Percentiles rank a stretch among this genome's conserved stretches.
Conservation (phyloP, 2,329 filamentous ascomycete genomes). For the Arachnomyces sp. region DNA sequence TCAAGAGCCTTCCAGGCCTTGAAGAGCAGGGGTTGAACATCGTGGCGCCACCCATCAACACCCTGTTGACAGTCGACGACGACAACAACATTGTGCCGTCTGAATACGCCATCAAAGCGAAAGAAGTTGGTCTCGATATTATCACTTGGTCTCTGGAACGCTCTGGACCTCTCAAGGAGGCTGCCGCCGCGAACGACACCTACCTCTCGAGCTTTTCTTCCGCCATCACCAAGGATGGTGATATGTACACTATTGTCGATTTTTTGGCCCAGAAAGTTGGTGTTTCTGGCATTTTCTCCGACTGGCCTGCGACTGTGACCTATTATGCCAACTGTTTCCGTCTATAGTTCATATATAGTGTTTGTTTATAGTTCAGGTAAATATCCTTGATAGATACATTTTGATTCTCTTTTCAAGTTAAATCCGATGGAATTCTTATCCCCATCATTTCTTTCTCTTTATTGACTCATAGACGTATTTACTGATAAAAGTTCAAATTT, state of each 20-base stretch:
- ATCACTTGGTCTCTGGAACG: conserved; percentile 63
- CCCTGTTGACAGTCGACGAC: conserved; percentile 47
- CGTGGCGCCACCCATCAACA: conserved; percentile 55
- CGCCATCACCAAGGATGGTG: conserved; percentile 53
- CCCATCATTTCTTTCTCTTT: too few relatives aligned
- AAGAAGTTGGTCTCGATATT: conserved; percentile 54
- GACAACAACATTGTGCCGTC: conserved; percentile 45
- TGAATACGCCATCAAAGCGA: conserved; percentile 53
- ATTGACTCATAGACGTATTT: too few relatives aligned
- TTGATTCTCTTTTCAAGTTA: too few relatives aligned
- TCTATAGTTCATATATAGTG: conserved; percentile 10
- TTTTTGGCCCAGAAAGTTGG: conserved; percentile 55
- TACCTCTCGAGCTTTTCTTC: conserved; percentile 46
- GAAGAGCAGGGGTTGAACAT: conserved; percentile 52
- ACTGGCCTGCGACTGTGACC: conserved; percentile 61
- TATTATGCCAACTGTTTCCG: conserved; percentile 66
- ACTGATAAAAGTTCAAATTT: too few relatives aligned
- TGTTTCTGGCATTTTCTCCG: conserved; percentile 55
- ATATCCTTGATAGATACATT: too few relatives aligned
- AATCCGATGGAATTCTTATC: too few relatives aligned
- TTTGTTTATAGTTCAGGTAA: too few relatives aligned
- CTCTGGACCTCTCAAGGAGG: conserved; percentile 50
- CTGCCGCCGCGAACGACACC: conserved; percentile 44
- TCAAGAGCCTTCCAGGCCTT: conserved; percentile 49
- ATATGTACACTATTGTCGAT: conserved; percentile 58